Evolutionary conservation across 306 rosid genomes (phyloP).

Genomic region (Macrotyloma uniflorum): DNA sequence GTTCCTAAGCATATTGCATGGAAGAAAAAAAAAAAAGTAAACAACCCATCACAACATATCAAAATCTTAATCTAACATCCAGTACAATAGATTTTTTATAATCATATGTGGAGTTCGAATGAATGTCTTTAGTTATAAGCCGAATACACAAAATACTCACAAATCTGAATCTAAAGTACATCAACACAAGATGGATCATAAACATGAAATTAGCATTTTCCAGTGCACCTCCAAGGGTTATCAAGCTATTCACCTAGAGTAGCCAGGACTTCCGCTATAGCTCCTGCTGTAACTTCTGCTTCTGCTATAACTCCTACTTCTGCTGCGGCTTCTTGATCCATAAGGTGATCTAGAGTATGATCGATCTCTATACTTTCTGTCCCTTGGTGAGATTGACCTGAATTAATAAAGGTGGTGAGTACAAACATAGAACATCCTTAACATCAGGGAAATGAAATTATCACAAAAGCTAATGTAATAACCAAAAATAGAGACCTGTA

Average conservation of each 20-base stretch:
- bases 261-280: slow-evolving; percentile 54
- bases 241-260: slow-evolving; percentile 47
- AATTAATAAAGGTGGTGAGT: not conserved
- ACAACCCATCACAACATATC: no score
- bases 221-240: slow-evolving; percentile 17
- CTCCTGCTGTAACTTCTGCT: slow-evolving; percentile 57
- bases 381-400: slow-evolving; percentile 78
- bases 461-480: not conserved
- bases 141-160: not conserved
- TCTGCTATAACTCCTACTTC: slow-evolving; percentile 59
- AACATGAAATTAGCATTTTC: not conserved
- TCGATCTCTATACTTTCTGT: slow-evolving; percentile 45
- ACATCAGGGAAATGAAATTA: not conserved
- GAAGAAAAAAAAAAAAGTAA: no score
- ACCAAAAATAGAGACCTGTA: slow-evolving; percentile 45
- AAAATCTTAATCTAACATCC: not conserved
- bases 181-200: not conserved
- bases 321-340: slow-evolving; percentile 54
- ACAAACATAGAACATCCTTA: not conserved
- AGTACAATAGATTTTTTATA: not conserved
- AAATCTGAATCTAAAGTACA: slow-evolving; percentile 8
- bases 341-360: slow-evolving; percentile 70
- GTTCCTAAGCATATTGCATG: no score
- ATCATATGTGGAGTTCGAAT: not conserved
- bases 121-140: no score